phyloP scores from a whole-genome alignment of 1,139 yeast species.

The Pneumocystis oryctolagi region DNA sequence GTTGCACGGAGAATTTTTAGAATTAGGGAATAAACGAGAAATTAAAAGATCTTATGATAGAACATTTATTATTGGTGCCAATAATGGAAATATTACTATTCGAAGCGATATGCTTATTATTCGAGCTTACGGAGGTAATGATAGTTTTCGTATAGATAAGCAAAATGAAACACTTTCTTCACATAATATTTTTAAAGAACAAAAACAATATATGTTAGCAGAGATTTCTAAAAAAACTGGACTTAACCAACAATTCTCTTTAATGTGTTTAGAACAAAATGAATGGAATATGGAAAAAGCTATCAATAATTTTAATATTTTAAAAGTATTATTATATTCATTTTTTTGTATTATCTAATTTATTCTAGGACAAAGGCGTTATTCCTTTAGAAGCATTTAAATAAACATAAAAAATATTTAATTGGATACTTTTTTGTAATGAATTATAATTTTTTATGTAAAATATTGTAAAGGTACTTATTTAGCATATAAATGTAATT shows the following conservation, averaged over 20 bases:
- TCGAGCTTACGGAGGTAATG: conserved; percentile 11
- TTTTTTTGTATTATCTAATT: neutral
- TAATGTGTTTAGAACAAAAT: conserved; percentile 80
- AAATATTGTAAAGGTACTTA: neutral
- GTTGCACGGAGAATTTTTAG: conserved; percentile 75
- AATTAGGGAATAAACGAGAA: conserved; percentile 34
- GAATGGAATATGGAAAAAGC: conserved; percentile 69
- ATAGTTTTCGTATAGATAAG: conserved; percentile 7
- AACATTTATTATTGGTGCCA: conserved; percentile 11
- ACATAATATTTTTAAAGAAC: conserved; percentile 14
- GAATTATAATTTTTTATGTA: neutral
- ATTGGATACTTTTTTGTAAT: neutral
- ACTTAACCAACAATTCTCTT: conserved; percentile 60
- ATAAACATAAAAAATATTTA: neutral
- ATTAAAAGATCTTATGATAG: conserved; percentile 17
- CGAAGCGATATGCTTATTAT: conserved; percentile 10
- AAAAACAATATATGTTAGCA: conserved; percentile 51
- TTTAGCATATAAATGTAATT: neutral
- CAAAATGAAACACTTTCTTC: neutral
- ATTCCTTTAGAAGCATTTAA: conserved; percentile 1
- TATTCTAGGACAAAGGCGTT: neutral
- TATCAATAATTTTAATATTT: conserved; percentile 43
- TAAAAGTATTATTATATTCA: conserved; percentile 3
- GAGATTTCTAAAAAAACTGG: conserved; percentile 60
- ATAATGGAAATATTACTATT: conserved; percentile 9